Conservation (phyloP, 2,329 filamentous ascomycete species). For the Penicillium sp. region DNA sequence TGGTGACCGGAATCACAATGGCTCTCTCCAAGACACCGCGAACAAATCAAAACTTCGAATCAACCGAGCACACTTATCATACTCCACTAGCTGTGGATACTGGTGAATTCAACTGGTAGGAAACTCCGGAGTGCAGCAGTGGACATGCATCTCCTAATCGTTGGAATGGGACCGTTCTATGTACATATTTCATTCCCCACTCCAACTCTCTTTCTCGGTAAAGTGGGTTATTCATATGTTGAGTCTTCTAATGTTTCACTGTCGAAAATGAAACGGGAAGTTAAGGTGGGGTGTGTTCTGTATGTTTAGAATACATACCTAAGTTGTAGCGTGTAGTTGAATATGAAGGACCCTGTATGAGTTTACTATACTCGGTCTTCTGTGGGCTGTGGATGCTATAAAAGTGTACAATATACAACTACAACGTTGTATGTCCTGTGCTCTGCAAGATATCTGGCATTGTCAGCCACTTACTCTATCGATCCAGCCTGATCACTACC, state of each 20-base stretch:
- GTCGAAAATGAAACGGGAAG: slow-evolving; percentile 3
- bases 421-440: neutral
- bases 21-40: neutral
- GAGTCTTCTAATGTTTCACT: neutral
- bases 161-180: neutral
- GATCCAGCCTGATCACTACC: neutral
- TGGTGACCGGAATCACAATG: slow-evolving; percentile 3
- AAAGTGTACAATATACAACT: neutral
- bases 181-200: slow-evolving; percentile 1
- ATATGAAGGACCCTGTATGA: too few relatives aligned
- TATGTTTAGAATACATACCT: too few relatives aligned
- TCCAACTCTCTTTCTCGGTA: neutral
- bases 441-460: neutral
- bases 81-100: neutral
- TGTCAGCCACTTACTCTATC: slow-evolving; percentile 7
- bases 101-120: neutral
- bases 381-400: too few relatives aligned
- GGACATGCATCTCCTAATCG: neutral
- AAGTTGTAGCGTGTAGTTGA: too few relatives aligned
- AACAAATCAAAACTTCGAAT: neutral
- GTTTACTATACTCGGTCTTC: too few relatives aligned
- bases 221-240: slow-evolving; percentile 1
- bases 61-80: neutral
- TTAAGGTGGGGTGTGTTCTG: neutral
- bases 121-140: neutral